Conservation (phyloP, 106 monocot species). For the Allium fistulosum region DNA sequence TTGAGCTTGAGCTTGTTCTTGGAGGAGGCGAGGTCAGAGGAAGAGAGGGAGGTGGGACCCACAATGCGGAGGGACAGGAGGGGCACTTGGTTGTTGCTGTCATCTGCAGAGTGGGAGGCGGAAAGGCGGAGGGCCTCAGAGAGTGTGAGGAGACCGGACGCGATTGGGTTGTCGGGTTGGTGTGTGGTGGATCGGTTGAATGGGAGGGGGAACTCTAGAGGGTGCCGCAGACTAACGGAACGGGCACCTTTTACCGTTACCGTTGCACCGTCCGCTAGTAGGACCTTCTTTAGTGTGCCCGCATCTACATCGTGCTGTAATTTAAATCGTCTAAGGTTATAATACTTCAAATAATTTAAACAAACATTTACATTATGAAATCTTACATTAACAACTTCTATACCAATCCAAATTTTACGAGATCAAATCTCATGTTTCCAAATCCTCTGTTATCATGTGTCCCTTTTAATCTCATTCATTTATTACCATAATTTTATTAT, state of each 20-base stretch:
- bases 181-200: conserved; percentile 48
- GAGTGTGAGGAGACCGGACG: conserved; percentile 59
- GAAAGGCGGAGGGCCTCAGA: conserved; percentile 66
- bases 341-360: no score
- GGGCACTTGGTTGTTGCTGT: conserved; percentile 42
- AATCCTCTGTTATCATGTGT: no score
- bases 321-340: no score
- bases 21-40: conserved; percentile 37
- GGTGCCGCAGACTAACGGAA: conserved; percentile 71
- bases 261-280: conserved; percentile 80
- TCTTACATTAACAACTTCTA: no score
- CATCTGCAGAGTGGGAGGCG: conserved; percentile 20
- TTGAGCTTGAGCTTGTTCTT: conserved; percentile 82
- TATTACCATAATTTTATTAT: no score
- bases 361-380: no score
- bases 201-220: conserved; percentile 79
- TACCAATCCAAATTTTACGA: no score
- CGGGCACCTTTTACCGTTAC: conserved; percentile 82
- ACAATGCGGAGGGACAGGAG: conserved; percentile 77
- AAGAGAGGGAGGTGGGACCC: conserved; percentile 78
- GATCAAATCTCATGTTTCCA: no score
- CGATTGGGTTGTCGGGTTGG: conserved; percentile 6
- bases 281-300: conserved; percentile 78
- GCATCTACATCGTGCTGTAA: conserved; percentile 97
- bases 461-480: no score